These are phyloP conservation scores for Lecanosticta acicola DNA, from an alignment of 2,329 filamentous ascomycete species.

Conservation along the genomic window DNA sequence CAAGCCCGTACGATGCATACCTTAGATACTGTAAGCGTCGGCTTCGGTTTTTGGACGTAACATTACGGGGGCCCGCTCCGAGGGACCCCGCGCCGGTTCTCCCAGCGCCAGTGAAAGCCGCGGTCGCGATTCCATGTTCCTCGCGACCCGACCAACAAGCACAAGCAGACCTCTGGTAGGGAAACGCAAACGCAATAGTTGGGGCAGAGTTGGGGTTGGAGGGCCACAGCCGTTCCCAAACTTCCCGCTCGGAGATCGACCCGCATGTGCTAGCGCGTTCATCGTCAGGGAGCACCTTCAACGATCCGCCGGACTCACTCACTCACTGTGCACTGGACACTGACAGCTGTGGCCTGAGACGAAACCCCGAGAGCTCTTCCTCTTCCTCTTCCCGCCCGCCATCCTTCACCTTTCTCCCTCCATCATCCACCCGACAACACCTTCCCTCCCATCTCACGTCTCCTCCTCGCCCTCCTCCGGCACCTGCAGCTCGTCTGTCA, in stretches of 20 bases:
- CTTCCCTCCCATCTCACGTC: background rate
- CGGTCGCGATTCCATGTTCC: background rate
- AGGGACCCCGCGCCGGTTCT: too few species aligned
- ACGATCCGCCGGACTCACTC: background rate
- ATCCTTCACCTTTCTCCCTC: background rate
- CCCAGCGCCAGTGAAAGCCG: too few species aligned
- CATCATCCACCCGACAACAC: background rate
- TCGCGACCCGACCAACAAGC: background rate
- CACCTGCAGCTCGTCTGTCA: background rate
- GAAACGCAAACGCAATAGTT: too few species aligned
- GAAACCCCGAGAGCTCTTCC: too few species aligned
- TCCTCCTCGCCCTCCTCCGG: background rate
- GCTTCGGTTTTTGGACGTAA: too few species aligned
- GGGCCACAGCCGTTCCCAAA: background rate
- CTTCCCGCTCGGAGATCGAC: background rate
- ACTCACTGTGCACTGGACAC: background rate
- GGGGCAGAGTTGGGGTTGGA: background rate
- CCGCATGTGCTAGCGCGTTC: background rate
- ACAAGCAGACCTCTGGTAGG: too few species aligned
- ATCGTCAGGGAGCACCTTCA: background rate
- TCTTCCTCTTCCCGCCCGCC: background rate
- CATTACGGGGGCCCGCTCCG: too few species aligned
- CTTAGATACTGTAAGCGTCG: too few species aligned
- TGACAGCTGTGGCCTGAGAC: background rate
- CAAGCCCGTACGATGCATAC: too few species aligned